Evolutionary conservation across 148 eudicot genomes (phyloP), one percentile per base, ranked within the genome.

Genomic region (Cornus controversa): DNA sequence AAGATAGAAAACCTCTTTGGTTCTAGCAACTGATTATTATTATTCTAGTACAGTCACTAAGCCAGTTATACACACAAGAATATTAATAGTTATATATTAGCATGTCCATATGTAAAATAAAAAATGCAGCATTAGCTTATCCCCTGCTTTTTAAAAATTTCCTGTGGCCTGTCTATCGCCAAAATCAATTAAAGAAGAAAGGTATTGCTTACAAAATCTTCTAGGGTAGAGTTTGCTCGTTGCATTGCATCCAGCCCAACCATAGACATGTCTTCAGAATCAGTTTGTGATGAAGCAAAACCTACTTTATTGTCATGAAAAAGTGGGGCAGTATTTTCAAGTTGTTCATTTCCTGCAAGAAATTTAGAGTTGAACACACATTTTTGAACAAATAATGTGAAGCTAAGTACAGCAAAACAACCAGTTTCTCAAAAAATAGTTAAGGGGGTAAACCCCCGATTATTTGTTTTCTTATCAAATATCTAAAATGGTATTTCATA

Each of bases 151-250:
- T 9, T 8, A 40, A 40, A 40, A 40, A 8, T 40, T 40, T 40
- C 45, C 45, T 8, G 1, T 40, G 45, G 45, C 6, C 7, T 40
- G 10, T 40, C 6, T 40, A 40, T 40, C 45, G 6, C 45, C 45
- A 6, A 54, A 14, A 14, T 14, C 22, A 54, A 54, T 14, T 1
- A 40, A 40, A 54, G 18, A 54, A 14, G 4, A 54, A 42, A 40
- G 29, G 14, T 66, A 54, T 10, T 20, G 69, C 99, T 88, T 85
- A 96, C 99, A 80, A 96, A 96, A 82, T 96, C 99, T 85, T 92
- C 98, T 63, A 96, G 85, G 20, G 99, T 96, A 24, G 99, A 96
- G 89, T 92, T 96, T 26, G 99, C 96, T 60, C 96, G 84, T 75
- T 86, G 88, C 97, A 93, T 93, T 42, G 99, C 89, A 36, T 84